Evolutionary conservation across 2,329 filamentous ascomycete species (phyloP).

Genomic region (Hypocreales sp.): DNA sequence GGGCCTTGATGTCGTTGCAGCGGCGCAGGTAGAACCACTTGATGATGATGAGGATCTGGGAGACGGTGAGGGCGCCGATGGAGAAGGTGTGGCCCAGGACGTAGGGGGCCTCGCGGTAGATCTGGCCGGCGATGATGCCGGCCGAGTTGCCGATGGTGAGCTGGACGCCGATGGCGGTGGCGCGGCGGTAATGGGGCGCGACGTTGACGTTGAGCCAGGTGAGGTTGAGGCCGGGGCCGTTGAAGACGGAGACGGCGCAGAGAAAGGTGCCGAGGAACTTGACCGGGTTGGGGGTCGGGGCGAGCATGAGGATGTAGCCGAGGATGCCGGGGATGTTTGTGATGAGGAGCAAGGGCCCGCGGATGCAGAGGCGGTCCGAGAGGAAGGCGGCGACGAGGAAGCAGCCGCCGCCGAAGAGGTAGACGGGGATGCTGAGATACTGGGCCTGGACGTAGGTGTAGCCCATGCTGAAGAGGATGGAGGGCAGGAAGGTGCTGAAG

Average conservation of each 20-base stretch:
- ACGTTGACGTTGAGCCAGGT: conserved; percentile 30
- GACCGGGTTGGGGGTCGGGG: conserved; percentile 29
- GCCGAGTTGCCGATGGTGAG: conserved; percentile 29
- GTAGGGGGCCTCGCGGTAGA: conserved; percentile 18
- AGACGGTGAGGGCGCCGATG: conserved; percentile 11
- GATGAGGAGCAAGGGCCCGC: conserved; percentile 34
- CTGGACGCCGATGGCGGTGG: conserved; percentile 28
- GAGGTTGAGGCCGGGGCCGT: conserved; percentile 28
- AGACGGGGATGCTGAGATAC: conserved; percentile 41
- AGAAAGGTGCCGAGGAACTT: conserved; percentile 34
- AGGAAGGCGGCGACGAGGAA: conserved; percentile 28
- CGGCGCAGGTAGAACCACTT: conserved; percentile 26
- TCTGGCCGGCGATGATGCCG: conserved; percentile 25
- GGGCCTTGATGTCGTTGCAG: conserved; percentile 24
- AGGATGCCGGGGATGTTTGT: conserved; percentile 33
- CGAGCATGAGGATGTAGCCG: conserved; percentile 32
- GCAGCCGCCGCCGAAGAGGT: conserved; percentile 28
- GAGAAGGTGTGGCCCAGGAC: conserved; percentile 13
- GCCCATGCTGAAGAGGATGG: conserved; percentile 35
- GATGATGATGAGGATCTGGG: conserved; percentile 19
- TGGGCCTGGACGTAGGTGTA: conserved; percentile 34
- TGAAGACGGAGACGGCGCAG: conserved; percentile 29
- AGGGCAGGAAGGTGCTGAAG: conserved; percentile 42
- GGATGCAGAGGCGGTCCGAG: conserved; percentile 25
- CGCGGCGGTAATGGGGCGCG: conserved; percentile 28